Percentiles rank a stretch among this genome's conserved stretches.
Conservation (phyloP, 2,329 filamentous ascomycete species). For the Botrytis fabae region DNA sequence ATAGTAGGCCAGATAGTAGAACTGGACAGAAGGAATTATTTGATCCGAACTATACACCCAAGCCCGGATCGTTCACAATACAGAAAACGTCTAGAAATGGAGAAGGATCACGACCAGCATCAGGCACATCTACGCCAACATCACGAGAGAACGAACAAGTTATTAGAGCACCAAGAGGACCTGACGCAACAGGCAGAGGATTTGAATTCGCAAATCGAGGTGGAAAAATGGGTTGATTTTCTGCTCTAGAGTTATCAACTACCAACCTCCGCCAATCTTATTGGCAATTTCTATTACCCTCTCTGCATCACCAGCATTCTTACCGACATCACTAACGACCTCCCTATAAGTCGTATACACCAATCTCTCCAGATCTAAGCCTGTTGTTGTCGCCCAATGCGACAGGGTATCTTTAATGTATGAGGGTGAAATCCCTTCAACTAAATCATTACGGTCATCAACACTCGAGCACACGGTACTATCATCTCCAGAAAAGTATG, state of each 20-base stretch:
- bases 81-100: constrained; percentile 45
- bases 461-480: constrained; percentile 36
- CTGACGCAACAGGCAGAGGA: constrained; percentile 73
- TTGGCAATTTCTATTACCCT: constrained; percentile 85
- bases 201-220: constrained; percentile 74
- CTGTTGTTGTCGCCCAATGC: constrained; percentile 75
- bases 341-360: constrained; percentile 85
- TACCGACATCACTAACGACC: constrained; percentile 94
- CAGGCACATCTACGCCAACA: constrained; percentile 50
- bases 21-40: constrained; percentile 62
- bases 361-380: constrained; percentile 69
- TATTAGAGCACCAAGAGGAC: constrained; percentile 73
- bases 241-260: constrained; percentile 69
- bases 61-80: constrained; percentile 52
- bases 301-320: constrained; percentile 70
- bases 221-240: constrained; percentile 50
- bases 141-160: constrained; percentile 65
- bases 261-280: constrained; percentile 94
- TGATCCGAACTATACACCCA: constrained; percentile 71
- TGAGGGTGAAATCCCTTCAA: constrained; percentile 66
- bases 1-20: constrained; percentile 38
- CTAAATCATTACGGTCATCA: constrained; percentile 44
- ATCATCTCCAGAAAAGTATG: constrained; percentile 79
- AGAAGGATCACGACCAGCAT: constrained; percentile 44
- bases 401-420: constrained; percentile 67